Base-by-base conservation (phyloP, 2,329 filamentous ascomycete species). In the Neofusicoccum sp. region DNA sequence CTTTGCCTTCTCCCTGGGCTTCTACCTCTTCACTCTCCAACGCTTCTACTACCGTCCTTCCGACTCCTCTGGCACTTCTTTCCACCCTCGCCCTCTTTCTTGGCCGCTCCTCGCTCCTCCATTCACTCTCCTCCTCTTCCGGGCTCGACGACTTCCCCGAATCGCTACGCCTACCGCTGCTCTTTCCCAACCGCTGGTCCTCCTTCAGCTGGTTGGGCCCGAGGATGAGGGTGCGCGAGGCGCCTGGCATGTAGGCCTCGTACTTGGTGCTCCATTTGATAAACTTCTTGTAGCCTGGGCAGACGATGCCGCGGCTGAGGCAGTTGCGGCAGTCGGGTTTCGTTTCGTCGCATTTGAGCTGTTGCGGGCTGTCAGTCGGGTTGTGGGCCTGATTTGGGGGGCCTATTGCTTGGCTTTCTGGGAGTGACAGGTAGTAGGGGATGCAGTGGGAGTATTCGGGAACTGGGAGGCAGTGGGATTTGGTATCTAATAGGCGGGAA, bases 221-320 rank as follows among this genome's bases (percentile, higher is more conserved):
- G 6, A 56, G 39, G 6, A 56, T 47, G 14, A 63, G 49, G 12
- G 39, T 45, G 37, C 54, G 59, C 11, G 52, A 59, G 28, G 47
- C 61, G 33, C 62, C 67, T 11, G 77, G 73, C 41, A 75, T 74
- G 59, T 77, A 75, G n/a, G 80, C 74, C 67, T 82, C 79, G 68
- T 82, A 80, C 66, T 82, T 82, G 50, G 77, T 79, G 8, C 78
- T 80, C 80, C 80, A 82, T 56, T 79, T 79, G 48, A 82, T 68
- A 56, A 76, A 77, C 69, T 80, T 79, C 67, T 77, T 76, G 56
- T 81, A 82, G 5, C 80, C 80, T 36, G 80, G 80, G 64, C 80
- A 82, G 31, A 72, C 64, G n/a, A 77, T 72, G 36, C 77, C 77
- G 33, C 77, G 74, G 59, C 76, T 78, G 56, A 73, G 73, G 68